phyloP scores from a whole-genome alignment of 176 grass and related monocot genomes.

The Puya raimondii region DNA sequence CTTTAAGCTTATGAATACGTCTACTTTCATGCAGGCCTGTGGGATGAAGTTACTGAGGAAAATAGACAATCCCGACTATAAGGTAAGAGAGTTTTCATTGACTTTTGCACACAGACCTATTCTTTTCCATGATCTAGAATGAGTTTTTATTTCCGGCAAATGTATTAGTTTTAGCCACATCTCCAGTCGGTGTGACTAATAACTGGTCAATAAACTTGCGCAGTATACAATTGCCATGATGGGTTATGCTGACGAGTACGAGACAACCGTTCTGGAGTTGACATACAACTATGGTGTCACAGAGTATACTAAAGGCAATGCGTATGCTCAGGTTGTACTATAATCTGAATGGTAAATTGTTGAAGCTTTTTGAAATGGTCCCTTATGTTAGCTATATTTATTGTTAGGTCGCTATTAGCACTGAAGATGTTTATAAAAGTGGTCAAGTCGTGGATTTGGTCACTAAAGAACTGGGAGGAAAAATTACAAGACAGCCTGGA shows the following conservation, averaged over 20 bases:
- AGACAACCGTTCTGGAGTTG: slow-evolving; percentile 80
- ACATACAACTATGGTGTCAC: slow-evolving; percentile 91
- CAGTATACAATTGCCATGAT: slow-evolving; percentile 90
- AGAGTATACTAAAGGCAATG: slow-evolving; percentile 93
- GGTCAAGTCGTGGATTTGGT: slow-evolving; percentile 53
- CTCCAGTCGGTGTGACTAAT: slow-evolving; percentile 15
- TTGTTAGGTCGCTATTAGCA: slow-evolving; percentile 84
- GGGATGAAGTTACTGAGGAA: slow-evolving; percentile 91
- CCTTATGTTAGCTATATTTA: slow-evolving; percentile 4
- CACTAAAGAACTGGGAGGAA: slow-evolving; percentile 78
- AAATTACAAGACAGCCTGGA: slow-evolving; percentile 74
- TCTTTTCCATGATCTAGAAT: not conserved
- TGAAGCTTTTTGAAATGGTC: not conserved
- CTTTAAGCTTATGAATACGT: slow-evolving; percentile 4
- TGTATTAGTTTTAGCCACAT: not conserved
- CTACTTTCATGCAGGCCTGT: slow-evolving; percentile 46
- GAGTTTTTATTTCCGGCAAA: not conserved
- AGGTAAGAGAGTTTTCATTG: slow-evolving; percentile 36
- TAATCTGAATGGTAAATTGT: not conserved
- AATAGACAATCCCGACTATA: slow-evolving; percentile 76
- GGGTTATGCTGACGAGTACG: slow-evolving; percentile 74
- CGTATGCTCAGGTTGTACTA: slow-evolving; percentile 79
- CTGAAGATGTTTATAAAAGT: slow-evolving; percentile 94
- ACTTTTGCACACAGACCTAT: not conserved
- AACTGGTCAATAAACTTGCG: slow-evolving; percentile 5